Percentiles rank a stretch among this genome's conserved stretches.
Conservation (phyloP, 2,329 filamentous ascomycete genomes). For the Lizonia empirigonia region DNA sequence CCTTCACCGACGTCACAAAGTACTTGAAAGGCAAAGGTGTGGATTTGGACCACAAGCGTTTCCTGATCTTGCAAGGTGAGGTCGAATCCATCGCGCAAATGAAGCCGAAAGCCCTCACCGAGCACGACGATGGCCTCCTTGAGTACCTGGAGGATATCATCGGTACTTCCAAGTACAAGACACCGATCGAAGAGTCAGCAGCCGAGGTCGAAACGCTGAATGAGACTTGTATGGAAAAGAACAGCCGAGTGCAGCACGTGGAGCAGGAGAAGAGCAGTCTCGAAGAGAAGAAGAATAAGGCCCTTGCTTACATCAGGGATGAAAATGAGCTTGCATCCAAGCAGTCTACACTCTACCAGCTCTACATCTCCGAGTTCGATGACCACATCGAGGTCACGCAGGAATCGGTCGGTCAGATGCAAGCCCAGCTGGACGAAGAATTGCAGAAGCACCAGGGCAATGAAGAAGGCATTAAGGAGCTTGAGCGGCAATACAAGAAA, state of each 20-base stretch:
- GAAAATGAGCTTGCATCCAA: conserved; percentile 92
- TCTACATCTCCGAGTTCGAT: conserved; percentile 85
- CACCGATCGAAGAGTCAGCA: conserved; percentile 92
- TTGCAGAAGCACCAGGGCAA: conserved; percentile 89
- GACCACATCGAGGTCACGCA: conserved; percentile 88
- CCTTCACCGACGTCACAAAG: conserved; percentile 88
- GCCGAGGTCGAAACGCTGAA: conserved; percentile 90
- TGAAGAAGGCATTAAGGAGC: conserved; percentile 85
- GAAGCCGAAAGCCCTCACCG: conserved; percentile 93
- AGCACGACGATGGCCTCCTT: conserved; percentile 93
- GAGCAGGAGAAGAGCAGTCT: conserved; percentile 94
- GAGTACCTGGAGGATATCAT: conserved; percentile 99
- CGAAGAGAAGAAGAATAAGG: conserved; percentile 96
- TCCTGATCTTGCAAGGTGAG: conserved; percentile 95
- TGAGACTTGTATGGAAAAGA: conserved; percentile 94
- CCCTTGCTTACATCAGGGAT: conserved; percentile 83
- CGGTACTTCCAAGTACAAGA: conserved; percentile 97
- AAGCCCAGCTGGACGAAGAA: conserved; percentile 82
- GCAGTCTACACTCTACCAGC: conserved; percentile 89
- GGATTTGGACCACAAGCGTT: conserved; percentile 96
- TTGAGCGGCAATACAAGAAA: conserved; percentile 82
- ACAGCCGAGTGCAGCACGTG: conserved; percentile 91
- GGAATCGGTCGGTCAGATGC: conserved; percentile 89
- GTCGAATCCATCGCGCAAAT: conserved; percentile 99
- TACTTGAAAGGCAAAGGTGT: conserved; percentile 86